Evolutionary conservation across 2,329 filamentous ascomycete species (phyloP).

Genomic region (Curvularia spicifera): DNA sequence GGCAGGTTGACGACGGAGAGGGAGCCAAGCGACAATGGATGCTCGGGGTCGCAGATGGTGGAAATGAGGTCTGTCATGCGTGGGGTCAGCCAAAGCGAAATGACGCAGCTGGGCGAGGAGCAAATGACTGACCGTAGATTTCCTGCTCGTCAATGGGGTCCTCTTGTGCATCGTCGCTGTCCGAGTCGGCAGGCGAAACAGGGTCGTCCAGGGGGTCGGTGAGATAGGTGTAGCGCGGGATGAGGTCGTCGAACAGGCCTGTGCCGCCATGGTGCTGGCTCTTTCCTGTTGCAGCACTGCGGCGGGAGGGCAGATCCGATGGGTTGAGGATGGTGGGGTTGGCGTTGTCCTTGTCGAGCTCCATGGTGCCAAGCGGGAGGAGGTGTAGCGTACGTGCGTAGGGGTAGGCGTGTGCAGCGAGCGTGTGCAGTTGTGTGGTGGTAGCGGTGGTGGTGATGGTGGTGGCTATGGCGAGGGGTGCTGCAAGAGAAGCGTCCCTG

Average conservation of each 20-base stretch:
- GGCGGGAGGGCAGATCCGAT: constrained; percentile 85
- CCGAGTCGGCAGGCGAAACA: constrained; percentile 50
- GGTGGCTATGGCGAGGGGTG: constrained; percentile 4
- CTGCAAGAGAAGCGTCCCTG: neutral
- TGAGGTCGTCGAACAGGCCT: constrained; percentile 62
- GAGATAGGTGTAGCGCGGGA: constrained; percentile 58
- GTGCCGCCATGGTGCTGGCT: constrained; percentile 57
- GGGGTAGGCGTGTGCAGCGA: neutral
- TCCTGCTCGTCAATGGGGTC: constrained; percentile 97
- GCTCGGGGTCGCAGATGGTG: constrained; percentile 94
- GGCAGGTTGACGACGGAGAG: constrained; percentile 95
- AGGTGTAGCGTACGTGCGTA: neutral
- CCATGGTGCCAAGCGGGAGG: constrained; percentile 35
- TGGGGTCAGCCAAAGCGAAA: constrained; percentile 29
- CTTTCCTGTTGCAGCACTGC: constrained; percentile 53
- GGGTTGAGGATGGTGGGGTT: constrained; percentile 92
- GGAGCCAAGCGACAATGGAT: constrained; percentile 90
- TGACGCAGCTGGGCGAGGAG: neutral
- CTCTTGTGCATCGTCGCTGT: constrained; percentile 66
- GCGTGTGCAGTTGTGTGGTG: neutral
- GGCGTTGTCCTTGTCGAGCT: constrained; percentile 69
- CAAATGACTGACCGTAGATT: constrained; percentile 73
- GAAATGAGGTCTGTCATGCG: constrained; percentile 78
- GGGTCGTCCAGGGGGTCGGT: constrained; percentile 57
- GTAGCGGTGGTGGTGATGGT: neutral